Conservation (phyloP, 306 rosid species). For the Cucurbita maxima region DNA sequence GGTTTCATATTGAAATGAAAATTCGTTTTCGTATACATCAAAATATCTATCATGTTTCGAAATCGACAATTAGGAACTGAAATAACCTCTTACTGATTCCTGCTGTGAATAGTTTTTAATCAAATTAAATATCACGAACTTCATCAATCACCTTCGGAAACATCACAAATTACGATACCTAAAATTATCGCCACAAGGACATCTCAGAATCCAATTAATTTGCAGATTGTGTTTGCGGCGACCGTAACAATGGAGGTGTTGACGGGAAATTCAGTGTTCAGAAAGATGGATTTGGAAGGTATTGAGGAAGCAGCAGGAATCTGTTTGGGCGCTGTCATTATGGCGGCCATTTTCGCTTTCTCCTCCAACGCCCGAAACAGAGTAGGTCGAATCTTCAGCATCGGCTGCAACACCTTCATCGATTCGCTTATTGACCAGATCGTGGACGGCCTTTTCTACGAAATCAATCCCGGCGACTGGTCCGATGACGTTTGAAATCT, state of each 20-base stretch:
- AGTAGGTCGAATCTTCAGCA: conserved; percentile 54
- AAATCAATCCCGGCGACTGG: conserved; percentile 32
- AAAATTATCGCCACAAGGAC: neutral
- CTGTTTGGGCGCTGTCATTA: conserved; percentile 56
- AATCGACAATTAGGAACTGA: neutral
- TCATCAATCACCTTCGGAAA: neutral
- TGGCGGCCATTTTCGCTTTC: conserved; percentile 67
- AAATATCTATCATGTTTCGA: neutral
- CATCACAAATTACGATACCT: neutral
- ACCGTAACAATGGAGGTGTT: conserved; percentile 52
- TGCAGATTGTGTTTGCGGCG: conserved; percentile 69
- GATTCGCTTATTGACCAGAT: conserved; percentile 73
- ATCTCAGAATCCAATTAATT: neutral
- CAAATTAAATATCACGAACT: neutral
- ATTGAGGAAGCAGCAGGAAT: conserved; percentile 65
- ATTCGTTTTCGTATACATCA: neutral
- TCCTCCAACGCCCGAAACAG: conserved; percentile 52
- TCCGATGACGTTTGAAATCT: conserved; percentile 35
- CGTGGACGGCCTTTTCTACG: conserved; percentile 78
- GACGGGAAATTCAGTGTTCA: conserved; percentile 67
- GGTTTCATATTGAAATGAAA: neutral
- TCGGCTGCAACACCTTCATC: conserved; percentile 51
- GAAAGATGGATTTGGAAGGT: conserved; percentile 62
- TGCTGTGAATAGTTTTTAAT: neutral
- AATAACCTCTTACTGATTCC: neutral